Base-by-base conservation (phyloP, 106 monocot species). In the Allium sativum region DNA sequence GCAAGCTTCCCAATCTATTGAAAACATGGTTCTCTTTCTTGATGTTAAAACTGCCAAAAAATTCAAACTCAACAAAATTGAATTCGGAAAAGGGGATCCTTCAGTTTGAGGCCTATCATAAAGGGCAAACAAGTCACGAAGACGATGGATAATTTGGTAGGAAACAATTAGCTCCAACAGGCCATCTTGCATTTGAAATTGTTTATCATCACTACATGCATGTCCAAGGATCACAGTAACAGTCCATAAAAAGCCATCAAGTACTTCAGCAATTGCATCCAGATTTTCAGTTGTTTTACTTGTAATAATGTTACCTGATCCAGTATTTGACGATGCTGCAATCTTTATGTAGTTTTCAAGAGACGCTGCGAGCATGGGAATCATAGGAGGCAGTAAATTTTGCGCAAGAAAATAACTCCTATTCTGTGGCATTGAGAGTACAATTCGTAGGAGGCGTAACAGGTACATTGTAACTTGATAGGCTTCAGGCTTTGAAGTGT, bases 261-360 rank as follows among this genome's bases (percentile, higher is more conserved):
- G 67, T 47, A 84, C 62, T 76, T 95, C 90, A 59, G 81, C 45
- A 52, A 90, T 70, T 61, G 83, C 79, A 18, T 87, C 95, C 70
- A 87, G 66, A 72, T 87, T 82, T 50, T 95, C 87, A 45, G 59
- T 73, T 56, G 73, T 56, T 79, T 80, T 95, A 55, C 47, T 78
- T 44, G 82, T 65, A 40, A 66, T 61, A 16, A 53, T 12, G 43
- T 44, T 78, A 60, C 65, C 58, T 50, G 44, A 68, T 76, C 81
- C 84, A 60, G 76, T 51, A 77, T 66, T 92, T 20, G 77, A 82
- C 65, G 85, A 83, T 65, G 95, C 95, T 72, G 84, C 95, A 53
- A 87, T 76, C 73, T 95, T 95, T 54, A 95, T 95, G 72, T 95
- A 90, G 59, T 95, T 95, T 66, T 95, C 95, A 52, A 95, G 84